These are phyloP conservation scores for Hypoxylon rickii DNA, from an alignment of 495 filamentous ascomycete genomes.

Conservation along the genomic window DNA sequence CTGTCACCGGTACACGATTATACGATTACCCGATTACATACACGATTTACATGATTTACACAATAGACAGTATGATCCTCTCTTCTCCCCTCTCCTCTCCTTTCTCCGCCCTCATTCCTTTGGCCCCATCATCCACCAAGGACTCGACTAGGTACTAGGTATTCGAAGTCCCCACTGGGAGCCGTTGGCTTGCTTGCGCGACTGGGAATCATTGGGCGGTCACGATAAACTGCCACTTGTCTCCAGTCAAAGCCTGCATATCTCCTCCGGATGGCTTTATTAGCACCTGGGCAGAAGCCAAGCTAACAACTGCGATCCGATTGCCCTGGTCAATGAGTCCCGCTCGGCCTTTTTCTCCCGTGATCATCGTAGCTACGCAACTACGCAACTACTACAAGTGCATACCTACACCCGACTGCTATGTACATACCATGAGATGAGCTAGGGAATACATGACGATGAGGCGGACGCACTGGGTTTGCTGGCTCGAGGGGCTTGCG, in stretches of 20 bases:
- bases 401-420: no score
- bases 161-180: constrained; percentile 11
- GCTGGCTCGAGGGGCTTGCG: not conserved
- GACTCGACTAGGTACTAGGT: no score
- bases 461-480: constrained; percentile 26
- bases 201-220: constrained; percentile 32
- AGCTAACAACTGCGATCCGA: constrained; percentile 21
- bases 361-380: constrained; percentile 14
- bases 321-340: constrained; percentile 19
- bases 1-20: no score
- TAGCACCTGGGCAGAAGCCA: constrained; percentile 17
- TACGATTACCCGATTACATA: no score
- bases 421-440: no score
- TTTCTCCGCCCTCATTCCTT: no score
- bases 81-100: constrained; percentile 3
- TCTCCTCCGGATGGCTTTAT: constrained; percentile 17
- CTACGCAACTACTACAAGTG: no score
- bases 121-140: no score
- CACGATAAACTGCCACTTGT: constrained; percentile 40
- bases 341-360: constrained; percentile 8
- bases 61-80: not conserved
- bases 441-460: constrained; percentile 21
- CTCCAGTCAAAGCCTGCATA: constrained; percentile 38
- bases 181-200: constrained; percentile 22
- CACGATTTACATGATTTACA: constrained; percentile 14